Evolutionary conservation across 2,329 filamentous ascomycete species (phyloP), one percentile per base, ranked within the genome.

Genomic region (Dactylellina haptotyla): DNA sequence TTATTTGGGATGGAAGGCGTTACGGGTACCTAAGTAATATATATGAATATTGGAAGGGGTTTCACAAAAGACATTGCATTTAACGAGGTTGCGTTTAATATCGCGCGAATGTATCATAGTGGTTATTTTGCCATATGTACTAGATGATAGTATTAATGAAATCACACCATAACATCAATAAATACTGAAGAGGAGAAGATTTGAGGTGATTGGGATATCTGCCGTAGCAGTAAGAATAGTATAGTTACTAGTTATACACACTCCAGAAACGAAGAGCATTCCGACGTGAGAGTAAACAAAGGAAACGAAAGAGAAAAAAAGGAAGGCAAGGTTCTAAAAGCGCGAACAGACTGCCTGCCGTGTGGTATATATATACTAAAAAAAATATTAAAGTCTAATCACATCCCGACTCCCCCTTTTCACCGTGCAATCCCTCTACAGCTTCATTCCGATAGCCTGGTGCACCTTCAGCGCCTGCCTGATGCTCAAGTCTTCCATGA

Each of bases 401-500:
- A 45, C 51, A 12, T 41, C 32, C 20, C n/a, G n/a, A 9, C 32
- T 41, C 18, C 4, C 28, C 32, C 45, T 20, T 34, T 4, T 4
- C 30, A 18, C 41, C 23, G 25, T 14, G 9, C 12, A 12, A 6
- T 26, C 12, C 10, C 25, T n/a, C 53, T 88, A 98, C 81, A 99
- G 80, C 86, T 97, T 99, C 94, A 98, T 97, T 8, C 95, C 95
- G 81, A 97, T 84, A 75, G 89, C 89, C 86, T 97, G 89, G 78
- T 93, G 91, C 63, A 99, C 95, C 81, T 88, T 89, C 84, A 97
- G 81, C 75, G 89, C 90, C 85, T 97, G 93, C 78, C 94, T 86
- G 81, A 99, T 96, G 83, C 92, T 96, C 79, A 99, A 82, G 81
- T 99, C 95, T 77, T 98, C 84, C 95, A 99, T 99, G 77, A 99